Conservation (phyloP, 805 yeast species). For the Sugiyamaella boreocaroliniensis region DNA sequence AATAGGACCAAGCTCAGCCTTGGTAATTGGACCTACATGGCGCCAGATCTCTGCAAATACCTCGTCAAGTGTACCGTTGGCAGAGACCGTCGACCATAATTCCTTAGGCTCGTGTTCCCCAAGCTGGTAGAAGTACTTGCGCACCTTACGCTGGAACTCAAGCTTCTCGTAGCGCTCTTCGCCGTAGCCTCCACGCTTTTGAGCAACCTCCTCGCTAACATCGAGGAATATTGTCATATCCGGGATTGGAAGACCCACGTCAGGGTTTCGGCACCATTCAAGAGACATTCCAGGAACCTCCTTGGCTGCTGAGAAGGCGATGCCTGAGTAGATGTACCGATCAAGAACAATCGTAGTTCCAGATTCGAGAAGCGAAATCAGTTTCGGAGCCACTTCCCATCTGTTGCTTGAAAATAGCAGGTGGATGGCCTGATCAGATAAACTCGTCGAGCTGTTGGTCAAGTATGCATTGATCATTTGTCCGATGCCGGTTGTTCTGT, state of each 20-base stretch:
- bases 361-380: constrained; percentile 38
- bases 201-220: constrained; percentile 41
- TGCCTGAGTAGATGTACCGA: constrained; percentile 86
- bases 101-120: constrained; percentile 13
- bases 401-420: constrained; percentile 85
- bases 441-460: constrained; percentile 32
- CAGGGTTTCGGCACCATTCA: constrained; percentile 79
- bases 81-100: constrained; percentile 47
- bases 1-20: not conserved
- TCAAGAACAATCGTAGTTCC: constrained; percentile 70
- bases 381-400: constrained; percentile 67
- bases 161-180: constrained; percentile 82
- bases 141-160: constrained; percentile 70
- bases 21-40: not conserved
- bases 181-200: constrained; percentile 74
- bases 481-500: constrained; percentile 79
- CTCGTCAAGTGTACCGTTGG: constrained; percentile 52
- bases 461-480: constrained; percentile 67
- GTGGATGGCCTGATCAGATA: constrained; percentile 79
- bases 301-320: constrained; percentile 88
- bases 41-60: constrained; percentile 34
- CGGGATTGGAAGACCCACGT: constrained; percentile 77
- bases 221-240: constrained; percentile 76
- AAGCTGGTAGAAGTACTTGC: constrained; percentile 44
- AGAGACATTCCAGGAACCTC: constrained; percentile 42